Evolutionary conservation across 2,329 filamentous ascomycete species (phyloP).

Genomic region (Cladosporium sp.): DNA sequence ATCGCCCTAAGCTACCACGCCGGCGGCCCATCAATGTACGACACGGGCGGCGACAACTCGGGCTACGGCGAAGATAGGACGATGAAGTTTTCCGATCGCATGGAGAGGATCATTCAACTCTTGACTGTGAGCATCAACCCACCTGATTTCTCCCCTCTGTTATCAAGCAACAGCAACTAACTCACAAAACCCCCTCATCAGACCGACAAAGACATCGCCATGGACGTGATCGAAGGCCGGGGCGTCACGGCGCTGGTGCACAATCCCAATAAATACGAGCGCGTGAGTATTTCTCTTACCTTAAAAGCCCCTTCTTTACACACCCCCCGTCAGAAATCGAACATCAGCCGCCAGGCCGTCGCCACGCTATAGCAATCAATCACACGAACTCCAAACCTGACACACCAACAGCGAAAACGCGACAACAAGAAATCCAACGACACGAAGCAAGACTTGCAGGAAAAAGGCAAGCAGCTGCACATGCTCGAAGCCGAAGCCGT

Average conservation of each 20-base stretch:
- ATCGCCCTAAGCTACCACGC: constrained; percentile 17
- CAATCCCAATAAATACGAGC: constrained; percentile 17
- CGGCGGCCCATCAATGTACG: constrained; percentile 18
- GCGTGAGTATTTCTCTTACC: not conserved
- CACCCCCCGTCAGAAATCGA: not conserved
- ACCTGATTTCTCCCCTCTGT: not conserved
- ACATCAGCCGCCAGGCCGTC: too few relatives aligned
- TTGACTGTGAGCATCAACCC: not conserved
- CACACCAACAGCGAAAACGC: constrained; percentile 6
- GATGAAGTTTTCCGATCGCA: constrained; percentile 16
- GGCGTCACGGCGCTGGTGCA: constrained; percentile 21
- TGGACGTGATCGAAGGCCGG: constrained; percentile 23
- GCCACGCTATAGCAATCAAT: too few relatives aligned
- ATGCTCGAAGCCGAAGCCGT: constrained; percentile 6
- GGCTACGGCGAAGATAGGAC: constrained; percentile 22
- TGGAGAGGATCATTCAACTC: constrained; percentile 14
- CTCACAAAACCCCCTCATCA: not conserved
- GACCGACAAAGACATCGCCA: constrained; percentile 21
- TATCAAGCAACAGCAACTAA: not conserved
- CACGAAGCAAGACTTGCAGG: constrained; percentile 12
- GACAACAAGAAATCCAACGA: constrained; percentile 14
- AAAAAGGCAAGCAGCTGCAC: constrained; percentile 12
- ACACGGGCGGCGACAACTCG: constrained; percentile 20
- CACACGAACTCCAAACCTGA: too few relatives aligned
- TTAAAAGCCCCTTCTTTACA: not conserved